A percentile compares a stretch with the other conserved stretches of the same genome.
phyloP scores from a whole-genome alignment of 495 filamentous ascomycete genomes.

The Annulohypoxylon moriforme region DNA sequence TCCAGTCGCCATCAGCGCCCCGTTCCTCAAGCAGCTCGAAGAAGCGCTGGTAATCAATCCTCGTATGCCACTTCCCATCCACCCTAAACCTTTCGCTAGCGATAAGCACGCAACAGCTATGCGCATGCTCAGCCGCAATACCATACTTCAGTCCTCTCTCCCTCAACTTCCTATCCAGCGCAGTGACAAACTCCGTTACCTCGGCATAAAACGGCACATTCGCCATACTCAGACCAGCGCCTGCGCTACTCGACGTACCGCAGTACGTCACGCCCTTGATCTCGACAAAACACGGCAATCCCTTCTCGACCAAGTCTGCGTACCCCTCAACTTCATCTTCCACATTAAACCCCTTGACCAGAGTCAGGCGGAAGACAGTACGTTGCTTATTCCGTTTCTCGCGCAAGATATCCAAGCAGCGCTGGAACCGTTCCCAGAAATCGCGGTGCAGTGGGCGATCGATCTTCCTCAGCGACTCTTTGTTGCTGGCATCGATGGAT shows the following conservation, averaged over 20 bases:
- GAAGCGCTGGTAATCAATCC: constrained; percentile 90
- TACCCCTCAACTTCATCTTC: constrained; percentile 93
- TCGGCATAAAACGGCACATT: constrained; percentile 97
- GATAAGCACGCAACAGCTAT: constrained; percentile 90
- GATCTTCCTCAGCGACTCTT: constrained; percentile 85
- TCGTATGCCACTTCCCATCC: constrained; percentile 86
- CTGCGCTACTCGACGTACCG: constrained; percentile 82
- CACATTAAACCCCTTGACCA: constrained; percentile 95
- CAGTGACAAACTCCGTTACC: constrained; percentile 80
- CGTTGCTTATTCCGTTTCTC: constrained; percentile 83
- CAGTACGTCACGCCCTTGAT: constrained; percentile 98
- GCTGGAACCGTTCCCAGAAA: constrained; percentile 95
- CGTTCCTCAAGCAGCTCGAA: constrained; percentile 83
- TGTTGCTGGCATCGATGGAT: constrained; percentile 91
- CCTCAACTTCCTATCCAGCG: constrained; percentile 72
- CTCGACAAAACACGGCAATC: constrained; percentile 89
- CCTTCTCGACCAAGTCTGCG: constrained; percentile 85
- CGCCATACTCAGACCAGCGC: constrained; percentile 89
- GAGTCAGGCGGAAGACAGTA: constrained; percentile 93
- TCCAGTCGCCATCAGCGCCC: constrained; percentile 72
- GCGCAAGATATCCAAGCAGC: constrained; percentile 88
- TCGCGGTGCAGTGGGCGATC: constrained; percentile 93
- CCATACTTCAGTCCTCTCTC: constrained; percentile 81
- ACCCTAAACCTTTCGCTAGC: constrained; percentile 78
- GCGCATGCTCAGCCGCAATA: constrained; percentile 92